phyloP scores from a whole-genome alignment of 2,329 filamentous ascomycete genomes.

The Westerdykella ornata region DNA sequence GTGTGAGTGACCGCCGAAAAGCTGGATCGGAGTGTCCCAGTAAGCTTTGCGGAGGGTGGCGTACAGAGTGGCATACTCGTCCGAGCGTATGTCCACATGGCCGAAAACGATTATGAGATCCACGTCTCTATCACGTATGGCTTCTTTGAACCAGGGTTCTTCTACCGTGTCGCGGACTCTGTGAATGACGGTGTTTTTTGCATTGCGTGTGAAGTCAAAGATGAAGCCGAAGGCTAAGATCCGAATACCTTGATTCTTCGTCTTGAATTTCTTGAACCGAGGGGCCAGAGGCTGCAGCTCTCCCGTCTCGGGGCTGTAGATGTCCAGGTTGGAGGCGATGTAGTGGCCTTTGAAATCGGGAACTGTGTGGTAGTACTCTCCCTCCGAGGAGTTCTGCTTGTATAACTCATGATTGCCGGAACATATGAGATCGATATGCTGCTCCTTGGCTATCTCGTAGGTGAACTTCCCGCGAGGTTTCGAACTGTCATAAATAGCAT shows the following conservation, averaged over 20 bases:
- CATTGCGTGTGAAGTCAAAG: slow-evolving; percentile 86
- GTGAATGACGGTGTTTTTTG: slow-evolving; percentile 82
- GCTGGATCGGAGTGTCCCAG: slow-evolving; percentile 78
- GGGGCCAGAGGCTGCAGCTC: slow-evolving; percentile 69
- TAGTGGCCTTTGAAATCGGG: slow-evolving; percentile 77
- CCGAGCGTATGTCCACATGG: slow-evolving; percentile 74
- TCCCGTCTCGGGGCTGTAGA: slow-evolving; percentile 65
- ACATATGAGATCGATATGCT: slow-evolving; percentile 75
- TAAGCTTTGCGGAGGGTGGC: slow-evolving; percentile 68
- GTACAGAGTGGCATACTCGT: slow-evolving; percentile 72
- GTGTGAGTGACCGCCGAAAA: slow-evolving; percentile 87
- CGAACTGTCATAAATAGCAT: slow-evolving; percentile 88
- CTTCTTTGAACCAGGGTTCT: slow-evolving; percentile 81
- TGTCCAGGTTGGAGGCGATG: slow-evolving; percentile 88
- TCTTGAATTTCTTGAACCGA: slow-evolving; percentile 82
- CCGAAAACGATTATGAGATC: slow-evolving; percentile 84
- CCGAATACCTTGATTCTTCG: slow-evolving; percentile 77
- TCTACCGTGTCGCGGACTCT: slow-evolving; percentile 72
- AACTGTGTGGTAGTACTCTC: slow-evolving; percentile 73
- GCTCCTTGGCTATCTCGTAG: slow-evolving; percentile 77
- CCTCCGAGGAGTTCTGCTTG: slow-evolving; percentile 65
- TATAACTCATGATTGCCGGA: slow-evolving; percentile 96
- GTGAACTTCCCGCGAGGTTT: slow-evolving; percentile 81
- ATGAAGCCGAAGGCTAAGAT: slow-evolving; percentile 89
- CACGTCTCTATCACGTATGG: slow-evolving; percentile 68